Conservation (phyloP, 257 asterid genomes). For the Solanum pinnatisectum region DNA sequence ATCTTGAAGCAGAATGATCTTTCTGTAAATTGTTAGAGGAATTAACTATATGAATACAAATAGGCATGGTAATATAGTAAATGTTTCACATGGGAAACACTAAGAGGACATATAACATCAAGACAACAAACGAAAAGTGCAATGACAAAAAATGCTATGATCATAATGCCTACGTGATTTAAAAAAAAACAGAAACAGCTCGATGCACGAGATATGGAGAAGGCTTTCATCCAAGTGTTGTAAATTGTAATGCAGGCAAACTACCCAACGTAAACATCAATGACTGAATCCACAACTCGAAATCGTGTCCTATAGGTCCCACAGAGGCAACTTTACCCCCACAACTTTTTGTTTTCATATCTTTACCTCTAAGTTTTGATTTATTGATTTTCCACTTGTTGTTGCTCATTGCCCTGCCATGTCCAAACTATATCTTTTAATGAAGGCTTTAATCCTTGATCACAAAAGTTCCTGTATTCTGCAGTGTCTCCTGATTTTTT, state of each 20-base stretch:
- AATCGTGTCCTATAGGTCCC: background rate
- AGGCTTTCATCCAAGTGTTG: background rate
- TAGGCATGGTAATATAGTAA: background rate
- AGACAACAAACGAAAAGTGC: background rate
- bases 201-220: background rate
- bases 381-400: background rate
- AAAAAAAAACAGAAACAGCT: too few relatives aligned
- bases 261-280: background rate
- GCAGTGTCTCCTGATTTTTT: background rate
- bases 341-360: background rate
- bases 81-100: background rate
- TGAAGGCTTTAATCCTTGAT: slow-evolving; percentile 17
- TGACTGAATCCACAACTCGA: background rate
- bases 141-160: background rate
- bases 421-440: slow-evolving; percentile 36
- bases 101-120: background rate
- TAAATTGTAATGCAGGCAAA: background rate
- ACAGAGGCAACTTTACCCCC: background rate
- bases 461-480: background rate
- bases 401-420: slow-evolving; percentile 33
- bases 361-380: background rate
- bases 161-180: background rate
- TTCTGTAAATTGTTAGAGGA: background rate
- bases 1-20: background rate
- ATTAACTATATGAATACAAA: too few relatives aligned